Conservation (phyloP, 257 asterid species). For the Scutellaria minor region DNA sequence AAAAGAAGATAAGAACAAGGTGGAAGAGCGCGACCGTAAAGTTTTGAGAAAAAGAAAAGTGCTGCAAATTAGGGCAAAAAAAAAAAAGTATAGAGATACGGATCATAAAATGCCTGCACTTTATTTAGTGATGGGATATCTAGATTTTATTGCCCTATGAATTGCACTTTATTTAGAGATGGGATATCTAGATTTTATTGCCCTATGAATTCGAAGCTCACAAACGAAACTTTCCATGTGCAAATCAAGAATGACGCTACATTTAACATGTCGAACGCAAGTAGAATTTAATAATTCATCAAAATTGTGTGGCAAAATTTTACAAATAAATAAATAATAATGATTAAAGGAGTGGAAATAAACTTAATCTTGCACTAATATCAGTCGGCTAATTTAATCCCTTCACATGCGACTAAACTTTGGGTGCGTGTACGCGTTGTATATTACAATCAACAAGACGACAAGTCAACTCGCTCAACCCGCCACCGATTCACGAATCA, state of each 20-base stretch:
- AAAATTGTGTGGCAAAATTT: slow-evolving; percentile 25
- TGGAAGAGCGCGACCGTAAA: too few species aligned
- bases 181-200: too few species aligned
- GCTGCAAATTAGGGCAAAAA: too few species aligned
- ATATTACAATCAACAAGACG: slow-evolving; percentile 4
- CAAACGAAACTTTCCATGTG: too few species aligned
- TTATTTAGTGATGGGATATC: too few species aligned
- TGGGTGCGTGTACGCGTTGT: not conserved
- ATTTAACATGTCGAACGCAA: not conserved
- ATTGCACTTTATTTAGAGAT: too few species aligned
- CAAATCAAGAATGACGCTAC: not conserved
- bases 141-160: too few species aligned
- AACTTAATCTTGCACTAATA: not conserved
- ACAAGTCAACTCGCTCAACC: slow-evolving; percentile 20
- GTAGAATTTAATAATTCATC: not conserved
- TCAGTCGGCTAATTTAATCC: not conserved
- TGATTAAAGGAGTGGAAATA: slow-evolving; percentile 2
- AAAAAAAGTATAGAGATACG: too few species aligned
- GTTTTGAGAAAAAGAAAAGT: too few species aligned
- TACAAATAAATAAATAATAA: slow-evolving; percentile 1
- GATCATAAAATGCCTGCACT: too few species aligned
- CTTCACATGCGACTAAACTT: slow-evolving; percentile 10
- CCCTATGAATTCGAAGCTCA: too few species aligned
- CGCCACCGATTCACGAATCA: slow-evolving; percentile 20
- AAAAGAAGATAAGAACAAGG: too few species aligned